Base-by-base conservation (phyloP, 441 rosid genomes). In the Capsella rubella region DNA sequence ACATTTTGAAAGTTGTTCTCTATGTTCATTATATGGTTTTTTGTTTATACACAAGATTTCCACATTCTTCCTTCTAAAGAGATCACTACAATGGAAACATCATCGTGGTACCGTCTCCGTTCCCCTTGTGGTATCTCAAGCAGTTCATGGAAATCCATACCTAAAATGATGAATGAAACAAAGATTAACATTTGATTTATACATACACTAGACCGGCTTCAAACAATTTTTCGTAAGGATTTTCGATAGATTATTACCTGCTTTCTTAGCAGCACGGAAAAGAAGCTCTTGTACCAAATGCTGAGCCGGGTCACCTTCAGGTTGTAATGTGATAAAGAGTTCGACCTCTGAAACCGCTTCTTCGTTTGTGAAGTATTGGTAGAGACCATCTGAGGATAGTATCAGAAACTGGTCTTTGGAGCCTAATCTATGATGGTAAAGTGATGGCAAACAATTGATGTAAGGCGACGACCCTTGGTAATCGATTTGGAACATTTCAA, bases 281-380 rank as follows among this genome's bases (percentile, higher is more conserved):
- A 95, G 82, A 34, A 89, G 90, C 75, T 92, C 92, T 78, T 95
- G 98, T 3, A 95, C 80, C 58, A 95, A 89, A 65, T 95, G 99
- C 61, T 92, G 98, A 1, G 99, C 99, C 7, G 99, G 99, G 80
- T 95, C 99, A 43, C 98, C 99, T 78, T 90, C 97, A 1, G 99
- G 99, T 71, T 89, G 92, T 68, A 87, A 62, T 1, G 84, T 34
- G 37, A 95, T 85, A 89, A 89, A 95, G 52, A 83, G 87, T 65
- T 95, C 95, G 2, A 95, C 98, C 68, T 88, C 95, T 2, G 87
- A 80, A 37, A 95, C 91, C 4, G 93, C 99, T 79, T 95, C 97
- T 75, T 95, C 96, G 4, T 95, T 92, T 0, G 96, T 95, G 43
- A 95, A 84, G 85, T 90, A 95, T 55, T 95, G 97, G 72, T 92